These are phyloP conservation scores for Colletotrichum abscissum DNA, from an alignment of 2,329 filamentous ascomycete genomes.

Conservation along the genomic window DNA sequence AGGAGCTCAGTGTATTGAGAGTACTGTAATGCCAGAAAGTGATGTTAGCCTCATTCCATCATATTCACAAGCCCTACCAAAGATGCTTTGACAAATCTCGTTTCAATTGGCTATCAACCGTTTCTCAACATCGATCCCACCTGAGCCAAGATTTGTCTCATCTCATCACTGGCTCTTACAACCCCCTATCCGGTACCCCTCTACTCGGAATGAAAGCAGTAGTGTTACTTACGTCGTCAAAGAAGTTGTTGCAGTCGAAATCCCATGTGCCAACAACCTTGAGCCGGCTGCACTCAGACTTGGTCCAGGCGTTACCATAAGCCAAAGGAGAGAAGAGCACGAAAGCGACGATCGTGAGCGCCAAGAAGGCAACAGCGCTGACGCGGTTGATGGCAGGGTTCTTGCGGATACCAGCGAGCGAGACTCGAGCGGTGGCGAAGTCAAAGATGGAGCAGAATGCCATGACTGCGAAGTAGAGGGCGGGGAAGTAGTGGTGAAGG, in stretches of 20 bases:
- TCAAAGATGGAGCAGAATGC: conserved; percentile 91
- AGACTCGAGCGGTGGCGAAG: conserved; percentile 80
- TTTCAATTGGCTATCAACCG: conserved; percentile 28
- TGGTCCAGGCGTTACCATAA: conserved; percentile 96
- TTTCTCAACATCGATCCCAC: background rate
- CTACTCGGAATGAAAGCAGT: conserved; percentile 49
- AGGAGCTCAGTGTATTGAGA: conserved; percentile 29
- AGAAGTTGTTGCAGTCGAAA: conserved; percentile 97
- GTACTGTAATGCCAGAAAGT: conserved; percentile 27
- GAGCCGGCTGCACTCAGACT: conserved; percentile 83
- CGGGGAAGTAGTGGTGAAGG: conserved; percentile 98
- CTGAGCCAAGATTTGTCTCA: background rate
- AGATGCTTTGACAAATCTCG: conserved; percentile 9
- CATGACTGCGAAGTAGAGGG: conserved; percentile 93
- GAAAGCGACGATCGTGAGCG: conserved; percentile 80
- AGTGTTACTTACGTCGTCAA: conserved; percentile 78
- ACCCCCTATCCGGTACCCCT: conserved; percentile 44
- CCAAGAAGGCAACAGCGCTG: conserved; percentile 80
- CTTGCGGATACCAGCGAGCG: conserved; percentile 73
- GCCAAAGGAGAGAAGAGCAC: conserved; percentile 87
- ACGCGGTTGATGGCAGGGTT: conserved; percentile 79
- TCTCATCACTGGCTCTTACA: background rate
- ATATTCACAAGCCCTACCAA: background rate
- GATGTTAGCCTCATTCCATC: conserved; percentile 10
- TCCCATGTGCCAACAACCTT: conserved; percentile 94